phyloP scores from a whole-genome alignment of 441 rosid genomes.

The Populus hybrid region DNA sequence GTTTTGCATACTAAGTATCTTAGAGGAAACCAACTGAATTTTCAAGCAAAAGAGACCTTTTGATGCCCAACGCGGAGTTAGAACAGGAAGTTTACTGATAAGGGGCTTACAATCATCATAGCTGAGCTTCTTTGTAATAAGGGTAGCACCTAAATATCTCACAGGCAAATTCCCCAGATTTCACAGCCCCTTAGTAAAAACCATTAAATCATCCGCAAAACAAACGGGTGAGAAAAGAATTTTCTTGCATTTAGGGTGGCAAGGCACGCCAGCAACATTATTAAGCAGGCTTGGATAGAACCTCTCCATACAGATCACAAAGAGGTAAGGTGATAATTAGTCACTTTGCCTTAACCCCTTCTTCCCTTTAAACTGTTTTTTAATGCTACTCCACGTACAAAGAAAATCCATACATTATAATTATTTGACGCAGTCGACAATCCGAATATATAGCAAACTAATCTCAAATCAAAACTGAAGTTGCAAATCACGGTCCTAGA shows the following conservation, averaged over 20 bases:
- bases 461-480: conserved; percentile 12
- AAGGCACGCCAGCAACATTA: background rate
- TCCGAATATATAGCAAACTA: background rate
- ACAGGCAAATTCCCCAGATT: background rate
- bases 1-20: too few species aligned
- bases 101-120: background rate
- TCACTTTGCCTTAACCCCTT: background rate
- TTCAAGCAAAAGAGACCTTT: too few species aligned
- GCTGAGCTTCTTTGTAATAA: background rate
- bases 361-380: background rate
- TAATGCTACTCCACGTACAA: background rate
- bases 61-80: too few species aligned
- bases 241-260: background rate
- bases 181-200: background rate
- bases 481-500: background rate
- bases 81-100: too few species aligned
- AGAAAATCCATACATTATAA: background rate
- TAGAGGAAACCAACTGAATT: too few species aligned
- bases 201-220: background rate
- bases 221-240: background rate
- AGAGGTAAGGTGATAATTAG: background rate
- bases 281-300: background rate
- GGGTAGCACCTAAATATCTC: background rate
- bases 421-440: background rate
- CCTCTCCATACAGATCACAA: background rate